Evolutionary conservation across 495 filamentous ascomycete genomes (phyloP), one percentile per base, ranked within the genome.

Genomic region (Aspergillus avenaceus): DNA sequence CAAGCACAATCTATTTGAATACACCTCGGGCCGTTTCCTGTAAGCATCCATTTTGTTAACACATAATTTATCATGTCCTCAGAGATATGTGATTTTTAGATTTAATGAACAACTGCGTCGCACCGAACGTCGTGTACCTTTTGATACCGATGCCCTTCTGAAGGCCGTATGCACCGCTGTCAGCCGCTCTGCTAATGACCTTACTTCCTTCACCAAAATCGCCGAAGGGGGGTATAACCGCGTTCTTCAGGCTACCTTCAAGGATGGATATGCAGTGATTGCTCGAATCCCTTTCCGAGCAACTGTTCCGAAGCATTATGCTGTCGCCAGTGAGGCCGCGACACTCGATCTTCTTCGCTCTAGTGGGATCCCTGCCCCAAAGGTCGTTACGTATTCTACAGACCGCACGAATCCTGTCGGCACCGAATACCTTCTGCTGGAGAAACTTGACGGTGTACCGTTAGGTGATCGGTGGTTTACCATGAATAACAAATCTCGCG

Each of bases 171-270:
- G 55, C 45, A 24, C 43, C 32, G 46, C 59, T 27, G 49, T 49
- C 11, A 34, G 26, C 14, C 55, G 55, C 34, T 23, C 6, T 5
- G 1, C 41, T 3, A 31, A 29, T 50, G 43, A 36, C 12, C 32
- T 61, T 8, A 28, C 41, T 14, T 62, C 59, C 25, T 54, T 63
- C 34, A 49, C 44, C 9, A 70, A 70, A 55, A 56, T 68, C 37
- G 63, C 63, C 3, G 65, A 68, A 47, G 66, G 66, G 9, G 66
- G 63, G 25, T 65, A 65, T 43, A 70, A 68, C 41, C 53, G 65
- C 21, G 49, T 61, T n/a, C 57, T 66, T 19, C 41, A 57, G 28
- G 19, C 58, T 37, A 58, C 56, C 18, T 59, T 66, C 49, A 28
- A 53, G 12, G 61, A 68, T 32, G 59, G 59, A 9, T 55, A 53